These are phyloP conservation scores for Sungouiozyma intestinalis DNA, from an alignment of 805 yeast species.

Conservation along the genomic window DNA sequence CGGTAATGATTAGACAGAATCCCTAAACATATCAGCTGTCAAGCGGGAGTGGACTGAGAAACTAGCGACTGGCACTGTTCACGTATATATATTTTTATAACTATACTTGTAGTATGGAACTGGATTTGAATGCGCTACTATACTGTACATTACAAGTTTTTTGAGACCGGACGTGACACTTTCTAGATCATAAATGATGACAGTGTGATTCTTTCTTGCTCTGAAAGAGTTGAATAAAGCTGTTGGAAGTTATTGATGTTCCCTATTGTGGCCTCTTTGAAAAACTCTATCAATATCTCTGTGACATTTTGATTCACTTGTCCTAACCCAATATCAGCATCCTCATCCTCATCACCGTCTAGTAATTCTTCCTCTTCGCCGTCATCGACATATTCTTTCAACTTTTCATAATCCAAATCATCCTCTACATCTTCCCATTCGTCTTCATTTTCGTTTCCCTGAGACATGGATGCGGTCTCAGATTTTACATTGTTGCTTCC, in stretches of 20 bases:
- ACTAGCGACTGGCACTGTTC: too few species aligned
- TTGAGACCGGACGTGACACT: too few species aligned
- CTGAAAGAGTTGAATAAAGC: slow-evolving; percentile 39
- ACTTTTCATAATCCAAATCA: slow-evolving; percentile 53
- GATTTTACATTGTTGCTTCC: slow-evolving; percentile 27
- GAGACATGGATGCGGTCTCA: too few species aligned
- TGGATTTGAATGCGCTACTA: too few species aligned
- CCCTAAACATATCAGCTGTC: too few species aligned
- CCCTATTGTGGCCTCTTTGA: slow-evolving; percentile 43
- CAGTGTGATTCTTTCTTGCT: slow-evolving; percentile 32
- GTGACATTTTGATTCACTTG: slow-evolving; percentile 16
- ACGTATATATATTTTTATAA: too few species aligned
- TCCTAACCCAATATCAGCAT: slow-evolving; percentile 10
- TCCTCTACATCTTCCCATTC: slow-evolving; percentile 77
- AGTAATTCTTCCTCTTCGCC: slow-evolving; percentile 30
- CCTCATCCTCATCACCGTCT: slow-evolving; percentile 6
- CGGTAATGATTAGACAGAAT: too few species aligned
- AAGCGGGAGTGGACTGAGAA: too few species aligned
- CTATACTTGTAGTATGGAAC: too few species aligned
- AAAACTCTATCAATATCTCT: slow-evolving; percentile 38
- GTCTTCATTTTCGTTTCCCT: slow-evolving; percentile 29
- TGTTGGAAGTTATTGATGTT: slow-evolving; percentile 42
- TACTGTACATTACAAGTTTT: too few species aligned
- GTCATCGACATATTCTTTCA: slow-evolving; percentile 37
- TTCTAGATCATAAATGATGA: slow-evolving; percentile 1